These are phyloP conservation scores for Yamadazyma endophytica DNA, from an alignment of 805 yeast genomes.

Conservation along the genomic window DNA sequence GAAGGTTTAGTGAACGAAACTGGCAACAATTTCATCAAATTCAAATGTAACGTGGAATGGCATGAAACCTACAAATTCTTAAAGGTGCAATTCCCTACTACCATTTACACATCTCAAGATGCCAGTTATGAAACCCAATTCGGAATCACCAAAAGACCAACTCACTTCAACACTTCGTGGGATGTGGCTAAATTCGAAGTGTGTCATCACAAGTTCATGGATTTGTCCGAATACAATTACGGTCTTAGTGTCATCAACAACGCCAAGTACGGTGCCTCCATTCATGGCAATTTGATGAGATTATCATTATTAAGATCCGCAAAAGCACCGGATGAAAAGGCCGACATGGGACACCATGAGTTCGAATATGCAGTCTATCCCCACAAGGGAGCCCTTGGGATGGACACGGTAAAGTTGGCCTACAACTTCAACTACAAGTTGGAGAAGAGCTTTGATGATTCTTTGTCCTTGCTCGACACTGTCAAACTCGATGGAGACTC, in stretches of 20 bases:
- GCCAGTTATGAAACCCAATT: conserved; percentile 94
- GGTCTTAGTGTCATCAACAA: conserved; percentile 86
- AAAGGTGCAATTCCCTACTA: conserved; percentile 94
- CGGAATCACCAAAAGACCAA: conserved; percentile 87
- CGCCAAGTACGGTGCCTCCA: conserved; percentile 86
- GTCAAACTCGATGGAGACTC: conserved; percentile 47
- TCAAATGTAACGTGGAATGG: conserved; percentile 65
- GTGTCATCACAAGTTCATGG: conserved; percentile 91
- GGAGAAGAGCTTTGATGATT: conserved; percentile 4
- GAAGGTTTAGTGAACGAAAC: conserved; percentile 46
- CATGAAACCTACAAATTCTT: conserved; percentile 81
- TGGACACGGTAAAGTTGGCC: conserved; percentile 67
- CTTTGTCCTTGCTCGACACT: conserved; percentile 13
- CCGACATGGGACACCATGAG: conserved; percentile 87
- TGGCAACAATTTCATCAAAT: conserved; percentile 32
- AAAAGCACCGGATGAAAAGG: conserved; percentile 89
- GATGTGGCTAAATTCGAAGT: conserved; percentile 96
- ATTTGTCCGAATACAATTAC: conserved; percentile 77
- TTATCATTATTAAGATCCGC: conserved; percentile 85
- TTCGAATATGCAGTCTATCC: conserved; percentile 85
- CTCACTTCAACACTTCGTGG: conserved; percentile 94
- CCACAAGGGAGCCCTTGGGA: conserved; percentile 63
- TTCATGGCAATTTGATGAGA: conserved; percentile 90
- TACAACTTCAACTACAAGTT: conserved; percentile 68
- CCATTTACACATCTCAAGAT: conserved; percentile 57